Evolutionary conservation across 2,329 filamentous ascomycete genomes (phyloP), one percentile per base, ranked within the genome.

Genomic region (Cladobotryum protrusum): DNA sequence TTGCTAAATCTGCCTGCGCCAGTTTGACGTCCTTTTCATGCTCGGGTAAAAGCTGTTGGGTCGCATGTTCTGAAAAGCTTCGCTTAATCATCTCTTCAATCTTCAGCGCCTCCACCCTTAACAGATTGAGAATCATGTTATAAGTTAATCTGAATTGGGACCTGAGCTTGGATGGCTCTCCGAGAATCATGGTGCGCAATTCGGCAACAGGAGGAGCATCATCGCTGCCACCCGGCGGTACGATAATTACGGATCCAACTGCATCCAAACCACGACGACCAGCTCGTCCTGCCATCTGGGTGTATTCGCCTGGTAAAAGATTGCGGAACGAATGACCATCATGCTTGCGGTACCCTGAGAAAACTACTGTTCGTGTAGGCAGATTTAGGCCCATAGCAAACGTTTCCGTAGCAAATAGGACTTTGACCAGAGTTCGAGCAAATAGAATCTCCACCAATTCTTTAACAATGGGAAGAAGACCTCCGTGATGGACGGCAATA

Each of bases 61-160:
- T 97, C 19, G 92, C 92, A 68, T 99, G 93, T 67, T 99, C 93
- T 47, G 92, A 96, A 75, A 99, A 99, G 67, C 91, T 96, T 57
- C 93, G 86, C 77, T 99, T 99, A 74, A 99, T 99, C 93, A 99
- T 99, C 70, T 99, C 93, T 67, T 99, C 93, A 59, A 99, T 97
- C 72, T 96, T 97, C 57, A 99, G 72, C 2, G 93, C 93, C 67
- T 99, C 93, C 2, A 99, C 93, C 34, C 93, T 86, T 44, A 99
- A 76, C 32, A 99, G 75, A 63, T 97, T 99, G 29, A 99, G 74
- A 53, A 99, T 99, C 93, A 99, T 99, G 70, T 97, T 99, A 75
- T 99, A 99, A 0, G 95, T 99, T 43, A 99, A 76, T 53, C 93
- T 83, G 75, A 99, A 99, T 63, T 99, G 93, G 6, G 92, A 97